Conservation (phyloP, 345 rosid species). For the Cardamine occulta region DNA sequence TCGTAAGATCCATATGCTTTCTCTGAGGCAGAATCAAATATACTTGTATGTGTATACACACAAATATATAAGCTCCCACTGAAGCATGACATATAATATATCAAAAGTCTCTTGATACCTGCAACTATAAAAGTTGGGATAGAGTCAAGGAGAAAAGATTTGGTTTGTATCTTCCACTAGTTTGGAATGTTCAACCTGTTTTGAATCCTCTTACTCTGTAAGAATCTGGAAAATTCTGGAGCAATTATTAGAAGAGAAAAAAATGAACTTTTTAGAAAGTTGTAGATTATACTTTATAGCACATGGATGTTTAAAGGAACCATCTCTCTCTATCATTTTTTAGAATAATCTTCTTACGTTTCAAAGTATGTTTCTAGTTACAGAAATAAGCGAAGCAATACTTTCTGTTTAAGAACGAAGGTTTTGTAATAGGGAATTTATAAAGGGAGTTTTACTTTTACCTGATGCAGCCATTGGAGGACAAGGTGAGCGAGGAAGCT, state of each 20-base stretch:
- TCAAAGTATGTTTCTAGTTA: background rate
- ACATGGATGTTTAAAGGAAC: constrained; percentile 25
- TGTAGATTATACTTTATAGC: constrained; percentile 8
- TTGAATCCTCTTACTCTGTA: constrained; percentile 6
- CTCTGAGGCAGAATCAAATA: background rate
- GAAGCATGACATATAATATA: background rate
- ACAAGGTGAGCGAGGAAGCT: constrained; percentile 32
- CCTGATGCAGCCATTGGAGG: constrained; percentile 41
- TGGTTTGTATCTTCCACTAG: constrained; percentile 3
- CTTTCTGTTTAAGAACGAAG: background rate
- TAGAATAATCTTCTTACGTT: constrained; percentile 15
- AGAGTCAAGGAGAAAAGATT: background rate
- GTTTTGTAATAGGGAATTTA: background rate
- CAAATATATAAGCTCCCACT: background rate
- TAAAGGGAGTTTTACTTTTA: constrained; percentile 24
- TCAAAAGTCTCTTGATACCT: background rate
- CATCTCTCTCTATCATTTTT: background rate
- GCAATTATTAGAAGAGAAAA: constrained; percentile 15
- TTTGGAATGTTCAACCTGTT: constrained; percentile 4
- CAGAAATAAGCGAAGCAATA: background rate
- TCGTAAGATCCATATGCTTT: constrained; percentile 15
- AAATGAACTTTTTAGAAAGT: constrained; percentile 15
- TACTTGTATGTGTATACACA: background rate
- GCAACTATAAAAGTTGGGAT: constrained; percentile 9
- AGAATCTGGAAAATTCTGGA: constrained; percentile 8